Evolutionary conservation across 2,329 filamentous ascomycete genomes (phyloP), one percentile per base, ranked within the genome.

Genomic region (Clarireedia monteithiana): DNA sequence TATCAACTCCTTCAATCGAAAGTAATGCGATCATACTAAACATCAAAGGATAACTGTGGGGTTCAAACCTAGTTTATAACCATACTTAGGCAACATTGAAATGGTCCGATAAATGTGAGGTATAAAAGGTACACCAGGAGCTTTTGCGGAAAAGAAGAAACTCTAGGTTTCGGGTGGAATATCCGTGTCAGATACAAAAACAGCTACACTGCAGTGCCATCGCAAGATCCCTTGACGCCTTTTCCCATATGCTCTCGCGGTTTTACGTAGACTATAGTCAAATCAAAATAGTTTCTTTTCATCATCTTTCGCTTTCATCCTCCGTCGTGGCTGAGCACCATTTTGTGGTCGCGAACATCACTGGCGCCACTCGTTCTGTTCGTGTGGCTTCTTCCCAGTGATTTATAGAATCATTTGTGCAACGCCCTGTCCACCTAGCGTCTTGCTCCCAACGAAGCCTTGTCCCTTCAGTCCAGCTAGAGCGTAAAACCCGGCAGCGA

Each of bases 381-480:
- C 30, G 30, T 34, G 30, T 34, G 30, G 10, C 30, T 12, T 34
- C 9, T 34, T 34, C 30, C 30, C 10, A 34, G 30, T 34, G 4
- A 14, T 64, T 76, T 78, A 95, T 68, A 97, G 91, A 74, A 97
- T 96, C 92, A 97, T 96, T 77, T 96, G 91, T 60, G 91, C 94
- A 64, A 96, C 88, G 52, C 92, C 92, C 64, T 89, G 86, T 53
- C 94, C 94, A 63, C 94, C 94, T 53, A 99, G 79, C 15, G 92
- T 97, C 83, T 97, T 97, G 80, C 91, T 96, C 59, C 88, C 88
- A 63, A 91, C 84, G 73, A 95, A 95, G 38, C 83, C 86, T 75
- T 95, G 89, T 58, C 88, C 86, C 78, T 89, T 92, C 71, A 92
- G 59, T 42, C 80, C 90, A 14, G 90, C 90, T 50, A 90, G 74